These are phyloP conservation scores for Diplosphaera chodatii DNA, from an alignment of 139 green algal species.

Conservation along the genomic window DNA sequence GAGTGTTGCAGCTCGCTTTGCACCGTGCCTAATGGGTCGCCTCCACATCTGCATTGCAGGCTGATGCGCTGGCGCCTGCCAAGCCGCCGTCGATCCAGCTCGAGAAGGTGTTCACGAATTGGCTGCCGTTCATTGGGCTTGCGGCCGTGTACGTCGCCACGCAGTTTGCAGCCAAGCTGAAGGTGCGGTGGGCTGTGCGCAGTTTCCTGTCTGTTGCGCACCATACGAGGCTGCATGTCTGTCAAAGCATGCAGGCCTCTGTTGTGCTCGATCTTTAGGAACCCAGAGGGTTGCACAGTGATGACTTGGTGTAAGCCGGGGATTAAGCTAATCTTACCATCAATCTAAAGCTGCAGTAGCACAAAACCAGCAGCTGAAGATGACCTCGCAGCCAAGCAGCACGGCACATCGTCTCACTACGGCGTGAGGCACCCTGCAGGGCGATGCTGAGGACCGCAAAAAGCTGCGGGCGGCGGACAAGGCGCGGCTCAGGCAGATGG, in stretches of 20 bases:
- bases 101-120: conserved; percentile 7
- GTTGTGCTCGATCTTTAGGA: too few species aligned
- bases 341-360: too few species aligned
- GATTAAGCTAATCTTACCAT: too few species aligned
- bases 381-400: too few species aligned
- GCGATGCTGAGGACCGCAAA: conserved; percentile 44
- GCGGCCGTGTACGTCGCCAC: conserved; percentile 37
- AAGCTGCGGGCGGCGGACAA: conserved; percentile 42
- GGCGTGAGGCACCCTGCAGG: too few species aligned
- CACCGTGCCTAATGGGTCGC: too few species aligned
- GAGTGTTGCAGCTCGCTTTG: too few species aligned
- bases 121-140: conserved; percentile 33
- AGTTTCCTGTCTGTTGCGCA: not conserved
- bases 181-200: conserved; percentile 6
- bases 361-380: too few species aligned
- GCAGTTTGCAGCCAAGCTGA: conserved; percentile 13
- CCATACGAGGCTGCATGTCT: not conserved
- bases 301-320: too few species aligned
- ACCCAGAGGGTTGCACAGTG: too few species aligned
- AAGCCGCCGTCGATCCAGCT: not conserved
- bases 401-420: too few species aligned
- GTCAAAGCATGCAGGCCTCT: too few species aligned
- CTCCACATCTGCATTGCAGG: not conserved
- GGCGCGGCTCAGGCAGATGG: conserved; percentile 16
- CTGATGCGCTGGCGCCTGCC: not conserved